Percentiles rank a stretch among this genome's conserved stretches.
These are phyloP conservation scores for Volvariella volvacea DNA, from an alignment of 1,284 basidiomycete genomes.

Conservation along the genomic window DNA sequence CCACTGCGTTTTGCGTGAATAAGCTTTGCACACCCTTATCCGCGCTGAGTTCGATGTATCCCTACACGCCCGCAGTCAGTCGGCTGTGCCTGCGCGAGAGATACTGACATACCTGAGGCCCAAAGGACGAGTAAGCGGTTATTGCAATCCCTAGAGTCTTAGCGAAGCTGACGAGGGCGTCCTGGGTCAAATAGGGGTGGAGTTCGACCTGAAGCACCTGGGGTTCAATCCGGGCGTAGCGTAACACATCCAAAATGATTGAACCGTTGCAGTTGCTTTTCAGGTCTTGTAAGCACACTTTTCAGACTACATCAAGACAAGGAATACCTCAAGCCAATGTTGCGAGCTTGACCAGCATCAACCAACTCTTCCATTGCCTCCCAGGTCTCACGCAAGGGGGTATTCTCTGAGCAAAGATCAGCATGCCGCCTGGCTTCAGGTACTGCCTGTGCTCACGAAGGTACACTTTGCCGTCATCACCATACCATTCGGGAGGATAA, in stretches of 20 bases:
- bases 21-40: conserved; percentile 44
- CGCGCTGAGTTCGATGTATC: conserved; percentile 60
- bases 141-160: conserved; percentile 59
- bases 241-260: conserved; percentile 58
- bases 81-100: no score
- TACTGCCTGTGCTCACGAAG: conserved; percentile 33
- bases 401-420: conserved; percentile 36
- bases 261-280: conserved; percentile 60
- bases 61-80: conserved; percentile 46
- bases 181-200: conserved; percentile 73
- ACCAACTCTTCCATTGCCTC: conserved; percentile 68
- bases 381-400: conserved; percentile 73
- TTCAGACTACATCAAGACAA: not conserved
- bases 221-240: conserved; percentile 66
- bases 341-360: conserved; percentile 61
- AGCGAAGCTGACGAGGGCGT: conserved; percentile 52
- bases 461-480: conserved; percentile 55
- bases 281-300: not conserved
- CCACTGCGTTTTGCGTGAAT: conserved; percentile 44
- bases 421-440: conserved; percentile 2
- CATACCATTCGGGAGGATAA: conserved; percentile 77
- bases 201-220: conserved; percentile 73
- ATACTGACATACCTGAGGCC: conserved; percentile 29
- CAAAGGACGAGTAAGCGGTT: conserved; percentile 79
- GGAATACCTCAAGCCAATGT: conserved; percentile 62